Percentiles rank a stretch among this genome's conserved stretches.
phyloP scores from a whole-genome alignment of 140 eudicot genomes.

The Ambrosia hybrid region DNA sequence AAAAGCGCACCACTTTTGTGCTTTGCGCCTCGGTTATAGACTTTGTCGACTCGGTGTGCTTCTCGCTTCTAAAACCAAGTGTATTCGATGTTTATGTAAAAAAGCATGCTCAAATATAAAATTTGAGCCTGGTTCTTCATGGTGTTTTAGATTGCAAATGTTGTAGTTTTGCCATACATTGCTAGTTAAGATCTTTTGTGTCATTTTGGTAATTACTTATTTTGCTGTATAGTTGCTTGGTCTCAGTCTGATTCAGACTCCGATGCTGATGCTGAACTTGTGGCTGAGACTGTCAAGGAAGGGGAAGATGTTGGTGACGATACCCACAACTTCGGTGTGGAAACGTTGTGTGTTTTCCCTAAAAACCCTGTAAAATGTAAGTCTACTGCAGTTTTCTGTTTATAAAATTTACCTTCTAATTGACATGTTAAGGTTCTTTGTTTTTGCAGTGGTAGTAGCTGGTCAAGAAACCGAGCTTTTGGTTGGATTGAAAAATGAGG shows the following conservation, averaged over 20 bases:
- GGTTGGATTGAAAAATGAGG: constrained; percentile 46
- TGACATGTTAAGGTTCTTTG: background rate
- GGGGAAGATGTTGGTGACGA: constrained; percentile 72
- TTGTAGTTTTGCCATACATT: constrained; percentile 5
- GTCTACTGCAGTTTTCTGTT: constrained; percentile 20
- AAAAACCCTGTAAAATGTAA: constrained; percentile 61
- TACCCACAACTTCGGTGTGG: constrained; percentile 60
- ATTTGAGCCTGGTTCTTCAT: constrained; percentile 3
- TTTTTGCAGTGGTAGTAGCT: constrained; percentile 65
- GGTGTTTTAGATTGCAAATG: background rate
- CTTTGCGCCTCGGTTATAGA: too few species aligned
- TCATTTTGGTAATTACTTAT: constrained; percentile 7
- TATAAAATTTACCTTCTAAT: background rate
- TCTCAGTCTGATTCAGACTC: constrained; percentile 65
- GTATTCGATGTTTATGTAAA: background rate
- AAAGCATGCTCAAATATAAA: background rate
- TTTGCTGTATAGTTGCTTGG: constrained; percentile 57
- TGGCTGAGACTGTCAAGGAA: constrained; percentile 52
- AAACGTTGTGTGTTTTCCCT: constrained; percentile 88
- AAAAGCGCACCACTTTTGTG: too few species aligned
- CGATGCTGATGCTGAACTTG: constrained; percentile 41
- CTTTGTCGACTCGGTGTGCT: too few species aligned
- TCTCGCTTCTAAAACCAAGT: too few species aligned
- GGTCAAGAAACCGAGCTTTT: constrained; percentile 71
- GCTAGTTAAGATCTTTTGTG: background rate